Conservation (phyloP, 2,329 filamentous ascomycete species). For the Fusarium tjaetaba region DNA sequence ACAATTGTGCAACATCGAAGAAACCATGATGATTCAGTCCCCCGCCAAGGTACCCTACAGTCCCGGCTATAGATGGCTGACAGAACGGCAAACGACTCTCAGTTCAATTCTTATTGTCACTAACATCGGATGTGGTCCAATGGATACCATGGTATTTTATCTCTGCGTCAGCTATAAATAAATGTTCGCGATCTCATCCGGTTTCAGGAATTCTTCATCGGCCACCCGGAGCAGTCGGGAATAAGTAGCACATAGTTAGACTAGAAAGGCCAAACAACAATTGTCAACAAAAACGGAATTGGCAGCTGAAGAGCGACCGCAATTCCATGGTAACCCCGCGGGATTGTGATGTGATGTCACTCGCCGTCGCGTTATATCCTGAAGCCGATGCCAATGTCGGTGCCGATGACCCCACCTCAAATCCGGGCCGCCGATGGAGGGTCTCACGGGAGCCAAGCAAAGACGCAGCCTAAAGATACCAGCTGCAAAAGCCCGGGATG, state of each 20-base stretch:
- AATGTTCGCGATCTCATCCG: not conserved
- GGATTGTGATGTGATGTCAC: conserved; percentile 14
- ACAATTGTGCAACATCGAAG: too few species aligned
- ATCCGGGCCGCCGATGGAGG: conserved; percentile 10
- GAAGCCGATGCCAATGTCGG: conserved; percentile 6
- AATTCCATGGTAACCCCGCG: not conserved
- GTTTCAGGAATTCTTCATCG: not conserved
- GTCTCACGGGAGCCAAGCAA: conserved; percentile 9
- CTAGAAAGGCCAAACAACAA: not conserved
- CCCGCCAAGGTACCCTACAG: not conserved
- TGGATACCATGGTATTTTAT: not conserved
- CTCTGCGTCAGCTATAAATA: not conserved
- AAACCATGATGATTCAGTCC: too few species aligned
- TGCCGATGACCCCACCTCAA: conserved; percentile 12
- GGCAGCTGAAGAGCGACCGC: not conserved
- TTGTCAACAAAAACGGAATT: not conserved
- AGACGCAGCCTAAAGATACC: not conserved
- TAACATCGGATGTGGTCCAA: not conserved
- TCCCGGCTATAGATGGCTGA: too few species aligned
- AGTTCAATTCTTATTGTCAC: too few species aligned
- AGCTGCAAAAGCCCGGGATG: not conserved
- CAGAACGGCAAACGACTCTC: not conserved
- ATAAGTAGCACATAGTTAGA: not conserved
- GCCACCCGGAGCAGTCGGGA: not conserved
- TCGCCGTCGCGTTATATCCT: not conserved